Base-by-base conservation (phyloP, 345 rosid species). In the Hevea brasiliensis region DNA sequence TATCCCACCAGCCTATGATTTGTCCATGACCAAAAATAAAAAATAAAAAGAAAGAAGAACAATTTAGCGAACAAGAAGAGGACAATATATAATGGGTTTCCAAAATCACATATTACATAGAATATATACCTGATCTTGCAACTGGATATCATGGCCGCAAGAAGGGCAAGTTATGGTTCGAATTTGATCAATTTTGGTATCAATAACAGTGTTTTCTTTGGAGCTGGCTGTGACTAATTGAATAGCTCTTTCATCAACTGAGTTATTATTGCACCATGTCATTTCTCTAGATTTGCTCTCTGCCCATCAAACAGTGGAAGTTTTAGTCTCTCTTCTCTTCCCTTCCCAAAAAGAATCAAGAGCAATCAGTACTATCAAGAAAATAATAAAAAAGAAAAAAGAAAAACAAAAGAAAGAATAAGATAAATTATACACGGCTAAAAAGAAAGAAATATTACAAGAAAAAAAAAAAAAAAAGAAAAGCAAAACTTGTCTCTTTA, bases 71-170 rank as follows among this genome's bases (percentile, higher is more conserved):
- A 24, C 44, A 59, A 9, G 11, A 23, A 45, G 3, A 50, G 8
- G 26, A 15, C 26, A 47, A 50, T 2, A 48, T 17, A 20, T 8
- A 35, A 9, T 32, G 37, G 37, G 37, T 32, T 42, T 9, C 0
- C 6, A 5, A 20, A 18, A 44, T 20, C n/a, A 26, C 3, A 61
- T 3, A 63, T 66, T 29, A 47, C 0, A 8, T 11, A 0, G 17
- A 1, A 67, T 17, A 13, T 0, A 20, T 54, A 89, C 98, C 97
- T 92, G 94, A 75, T 88, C 89, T 37, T 85, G 87, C 29, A 74
- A 79, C 53, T 81, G 81, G 55, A 86, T 82, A 61, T 21, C 76
- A 27, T 88, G 92, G 54, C 98, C 98, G 72, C 98, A 94, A 8
- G 97, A 87, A 79, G 95, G 90, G 83, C 98, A 94, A 12, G 69